These are phyloP conservation scores for Sorghum bicolor DNA, from an alignment of 176 grass and related monocot genomes.

Conservation along the genomic window Sorghum_bicolor_NCBIv3 NC_012870.2:72235001-72235500, in stretches of 20 bases:
- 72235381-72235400: not conserved
- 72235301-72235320: not conserved
- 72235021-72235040: not conserved
- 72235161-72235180: constrained; percentile 37
- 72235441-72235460: not conserved
- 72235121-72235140: not conserved
- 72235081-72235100: constrained; percentile 27
- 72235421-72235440: not conserved
- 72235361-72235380: not conserved
- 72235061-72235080: not conserved
- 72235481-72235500: not conserved
- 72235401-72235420: not conserved
- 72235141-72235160: not conserved
- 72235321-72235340: not conserved
- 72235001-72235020: constrained; percentile 28
- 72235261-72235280: not conserved
- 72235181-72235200: constrained; percentile 15
- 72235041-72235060: not conserved
- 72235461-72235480: no score
- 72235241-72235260: not conserved
- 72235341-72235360: not conserved
- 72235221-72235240: not conserved
- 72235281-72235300: not conserved
- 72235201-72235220: not conserved
- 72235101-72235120: constrained; percentile 17